Evolutionary conservation across 352 stramenopile genomes (phyloP).

Genomic region (Aphanomyces euteiches): DNA sequence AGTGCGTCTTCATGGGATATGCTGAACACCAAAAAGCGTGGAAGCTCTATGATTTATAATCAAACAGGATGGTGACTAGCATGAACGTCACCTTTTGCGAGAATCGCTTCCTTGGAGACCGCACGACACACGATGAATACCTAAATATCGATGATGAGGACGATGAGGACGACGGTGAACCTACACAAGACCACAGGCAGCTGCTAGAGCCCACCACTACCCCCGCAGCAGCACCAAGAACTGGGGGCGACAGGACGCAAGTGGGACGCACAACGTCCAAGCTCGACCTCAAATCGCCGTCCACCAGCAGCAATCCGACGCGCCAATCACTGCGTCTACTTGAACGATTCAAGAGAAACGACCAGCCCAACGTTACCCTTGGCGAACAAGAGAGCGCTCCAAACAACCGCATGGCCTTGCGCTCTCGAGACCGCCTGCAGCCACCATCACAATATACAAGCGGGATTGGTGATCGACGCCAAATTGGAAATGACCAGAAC

Average conservation of each 20-base stretch:
- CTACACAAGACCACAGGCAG: neutral
- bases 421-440: too few relatives aligned
- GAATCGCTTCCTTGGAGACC: neutral
- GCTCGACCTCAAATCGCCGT: neutral
- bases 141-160: slow-evolving; percentile 1
- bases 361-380: too few relatives aligned
- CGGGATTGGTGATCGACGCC: too few relatives aligned
- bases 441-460: too few relatives aligned
- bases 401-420: too few relatives aligned
- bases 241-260: neutral
- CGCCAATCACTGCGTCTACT: too few relatives aligned
- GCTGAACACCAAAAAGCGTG: slow-evolving; percentile 30
- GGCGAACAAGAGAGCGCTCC: too few relatives aligned
- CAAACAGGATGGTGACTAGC: slow-evolving; percentile 3
- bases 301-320: neutral
- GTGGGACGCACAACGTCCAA: neutral
- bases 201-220: neutral
- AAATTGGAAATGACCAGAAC: too few relatives aligned
- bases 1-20: slow-evolving; percentile 34
- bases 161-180: slow-evolving; percentile 4
- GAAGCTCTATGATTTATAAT: neutral
- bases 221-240: neutral
- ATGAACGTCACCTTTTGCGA: neutral
- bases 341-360: too few relatives aligned
- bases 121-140: neutral